Base-by-base conservation (phyloP, 441 rosid species). In the Theobroma grandiflorum region DNA sequence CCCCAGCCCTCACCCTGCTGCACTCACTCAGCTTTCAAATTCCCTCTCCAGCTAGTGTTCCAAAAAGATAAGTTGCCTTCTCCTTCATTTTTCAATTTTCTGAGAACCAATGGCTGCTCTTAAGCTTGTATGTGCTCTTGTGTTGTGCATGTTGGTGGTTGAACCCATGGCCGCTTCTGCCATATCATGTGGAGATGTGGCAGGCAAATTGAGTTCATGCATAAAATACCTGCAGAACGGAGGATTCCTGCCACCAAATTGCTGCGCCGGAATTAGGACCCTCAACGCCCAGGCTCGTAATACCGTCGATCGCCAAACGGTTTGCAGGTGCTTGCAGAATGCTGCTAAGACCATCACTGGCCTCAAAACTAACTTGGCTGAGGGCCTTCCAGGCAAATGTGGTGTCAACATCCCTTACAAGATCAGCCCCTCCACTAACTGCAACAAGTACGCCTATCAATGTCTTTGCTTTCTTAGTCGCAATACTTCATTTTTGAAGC, bases 391-490 rank as follows among this genome's bases (percentile, higher is more conserved):
- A 0, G 8, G 18, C 7, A 58, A 73, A 37, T 89, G 94, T n/a
- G 67, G 75, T 1, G 91, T 88, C 84, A 82, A 1, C 20, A 77
- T 92, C 73, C 91, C 89, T 26, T 89, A 82, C 87, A 75, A 37
- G 72, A 88, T 90, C 86, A 87, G 88, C 87, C 35, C 81, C 35
- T 72, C 83, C 75, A 85, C 88, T 65, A 67, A 92, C 85, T 87
- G 91, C 88, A 9, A 43, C 1, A 79, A 5, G 92, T 91, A 77
- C 35, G 15, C 33, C 3, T 8, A 3, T 26, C 3, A 57, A 22
- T 18, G 49, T n/a, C 8, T 9, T 40, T 15, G 26, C 10, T 12
- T 66, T 40, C 42, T 40, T 3, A 40, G 3, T 40, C 3, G 0
- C 3, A 40, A 6, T 62, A 33, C 16, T 15, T 59, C 2, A 6